Conservation (phyloP, 2,329 filamentous ascomycete species). For the Remersonia thermophila region DNA sequence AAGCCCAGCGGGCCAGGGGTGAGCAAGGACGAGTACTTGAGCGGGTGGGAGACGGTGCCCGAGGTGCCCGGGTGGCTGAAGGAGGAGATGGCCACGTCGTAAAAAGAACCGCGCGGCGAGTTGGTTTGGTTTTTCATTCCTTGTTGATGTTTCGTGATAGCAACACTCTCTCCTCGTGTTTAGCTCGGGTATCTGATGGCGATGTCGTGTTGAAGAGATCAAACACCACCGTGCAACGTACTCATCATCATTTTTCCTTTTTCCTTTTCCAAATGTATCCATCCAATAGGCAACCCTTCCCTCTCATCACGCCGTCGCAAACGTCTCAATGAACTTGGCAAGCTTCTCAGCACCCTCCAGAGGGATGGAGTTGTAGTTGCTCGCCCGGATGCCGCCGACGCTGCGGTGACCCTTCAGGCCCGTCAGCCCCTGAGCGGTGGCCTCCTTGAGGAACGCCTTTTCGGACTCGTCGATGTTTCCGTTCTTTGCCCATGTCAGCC, state of each 20-base stretch:
- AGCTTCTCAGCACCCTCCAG: constrained; percentile 56
- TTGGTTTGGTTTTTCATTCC: no score
- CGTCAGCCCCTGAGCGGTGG: constrained; percentile 53
- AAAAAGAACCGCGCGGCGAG: background rate
- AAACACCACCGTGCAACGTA: no score
- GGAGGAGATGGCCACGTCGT: constrained; percentile 38
- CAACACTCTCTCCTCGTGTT: background rate
- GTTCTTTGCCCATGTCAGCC: constrained; percentile 17
- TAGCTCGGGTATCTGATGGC: background rate
- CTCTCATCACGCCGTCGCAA: constrained; percentile 31
- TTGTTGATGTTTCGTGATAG: background rate
- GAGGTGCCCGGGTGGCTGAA: constrained; percentile 48
- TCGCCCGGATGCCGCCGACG: constrained; percentile 74
- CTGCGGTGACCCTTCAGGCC: constrained; percentile 83
- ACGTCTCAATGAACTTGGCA: constrained; percentile 46
- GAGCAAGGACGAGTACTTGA: constrained; percentile 39
- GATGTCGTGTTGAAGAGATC: background rate
- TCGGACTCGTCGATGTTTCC: constrained; percentile 57
- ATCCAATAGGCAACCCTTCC: background rate
- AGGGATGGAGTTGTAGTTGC: constrained; percentile 80
- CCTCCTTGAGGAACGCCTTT: constrained; percentile 66
- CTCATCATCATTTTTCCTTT: background rate
- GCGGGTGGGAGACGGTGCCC: constrained; percentile 49
- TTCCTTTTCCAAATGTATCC: background rate
- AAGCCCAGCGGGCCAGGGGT: constrained; percentile 46